phyloP scores from a whole-genome alignment of 2,329 filamentous ascomycete species.

The Dactylellina sp. region DNA sequence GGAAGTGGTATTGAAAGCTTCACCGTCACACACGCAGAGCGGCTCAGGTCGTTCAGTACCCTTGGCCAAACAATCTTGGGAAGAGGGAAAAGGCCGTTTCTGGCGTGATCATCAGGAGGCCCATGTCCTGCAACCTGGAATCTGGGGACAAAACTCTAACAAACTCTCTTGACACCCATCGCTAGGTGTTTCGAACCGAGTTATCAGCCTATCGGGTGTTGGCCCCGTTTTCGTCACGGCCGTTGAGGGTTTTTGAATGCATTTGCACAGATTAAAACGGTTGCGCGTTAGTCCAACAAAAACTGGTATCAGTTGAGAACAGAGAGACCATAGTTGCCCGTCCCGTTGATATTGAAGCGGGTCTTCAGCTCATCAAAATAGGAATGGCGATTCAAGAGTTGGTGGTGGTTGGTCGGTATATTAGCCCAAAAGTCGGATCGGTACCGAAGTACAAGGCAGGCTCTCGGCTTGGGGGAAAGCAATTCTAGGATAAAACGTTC shows the following conservation, averaged over 20 bases:
- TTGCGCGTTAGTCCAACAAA: neutral
- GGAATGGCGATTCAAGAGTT: conserved; percentile 22
- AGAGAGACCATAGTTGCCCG: neutral
- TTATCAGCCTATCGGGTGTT: conserved; percentile 16
- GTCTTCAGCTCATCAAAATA: conserved; percentile 3
- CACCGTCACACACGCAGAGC: too few relatives aligned
- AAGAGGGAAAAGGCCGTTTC: conserved; percentile 16
- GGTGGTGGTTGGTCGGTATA: conserved; percentile 14
- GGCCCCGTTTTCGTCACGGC: conserved; percentile 12
- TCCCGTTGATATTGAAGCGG: neutral
- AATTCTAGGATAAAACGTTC: neutral
- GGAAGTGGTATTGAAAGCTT: conserved; percentile 27
- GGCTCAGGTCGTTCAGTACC: conserved; percentile 17
- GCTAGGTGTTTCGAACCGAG: conserved; percentile 44
- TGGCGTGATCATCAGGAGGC: conserved; percentile 29
- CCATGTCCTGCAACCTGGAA: neutral
- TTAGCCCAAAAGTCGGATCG: neutral
- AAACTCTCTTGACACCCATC: conserved; percentile 17
- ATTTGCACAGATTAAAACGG: neutral
- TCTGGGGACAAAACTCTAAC: neutral
- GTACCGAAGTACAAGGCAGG: too few relatives aligned
- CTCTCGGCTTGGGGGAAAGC: too few relatives aligned
- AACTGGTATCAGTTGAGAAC: conserved; percentile 4
- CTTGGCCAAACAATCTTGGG: conserved; percentile 21
- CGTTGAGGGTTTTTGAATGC: conserved; percentile 3